phyloP scores from a whole-genome alignment of 495 filamentous ascomycete genomes.

The Amniculicola lignicola region DNA sequence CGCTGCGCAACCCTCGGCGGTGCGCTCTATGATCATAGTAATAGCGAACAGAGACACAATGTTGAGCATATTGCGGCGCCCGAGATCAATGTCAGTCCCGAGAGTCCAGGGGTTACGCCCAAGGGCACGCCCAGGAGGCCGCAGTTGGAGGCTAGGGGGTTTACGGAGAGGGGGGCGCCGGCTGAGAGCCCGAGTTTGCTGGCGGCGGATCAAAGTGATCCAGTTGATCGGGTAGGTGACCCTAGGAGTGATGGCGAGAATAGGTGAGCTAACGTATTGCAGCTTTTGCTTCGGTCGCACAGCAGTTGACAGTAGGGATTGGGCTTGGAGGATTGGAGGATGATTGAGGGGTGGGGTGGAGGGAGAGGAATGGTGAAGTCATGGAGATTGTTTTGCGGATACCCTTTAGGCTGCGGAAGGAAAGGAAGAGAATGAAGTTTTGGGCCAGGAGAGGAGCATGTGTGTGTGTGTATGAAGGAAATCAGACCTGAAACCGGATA shows the following conservation, averaged over 20 bases:
- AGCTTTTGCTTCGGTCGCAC: constrained; percentile 36
- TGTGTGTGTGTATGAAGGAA: no score
- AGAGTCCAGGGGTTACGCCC: constrained; percentile 13
- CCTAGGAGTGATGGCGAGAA: neutral
- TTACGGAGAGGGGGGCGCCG: constrained; percentile 23
- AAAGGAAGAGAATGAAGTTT: no score
- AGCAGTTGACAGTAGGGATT: no score
- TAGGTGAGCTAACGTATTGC: neutral
- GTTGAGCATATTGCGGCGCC: constrained; percentile 22
- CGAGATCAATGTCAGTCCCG: constrained; percentile 14
- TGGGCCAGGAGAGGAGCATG: no score
- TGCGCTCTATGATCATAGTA: constrained; percentile 66
- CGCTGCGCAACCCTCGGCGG: constrained; percentile 82
- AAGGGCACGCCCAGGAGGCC: constrained; percentile 22
- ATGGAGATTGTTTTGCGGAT: no score
- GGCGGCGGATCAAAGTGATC: constrained; percentile 31
- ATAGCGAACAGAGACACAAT: constrained; percentile 31
- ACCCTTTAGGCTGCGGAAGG: no score
- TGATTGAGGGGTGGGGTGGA: no score
- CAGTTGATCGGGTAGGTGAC: constrained; percentile 30
- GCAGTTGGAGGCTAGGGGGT: constrained; percentile 28
- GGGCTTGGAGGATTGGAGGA: no score
- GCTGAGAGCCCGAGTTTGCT: constrained; percentile 31
- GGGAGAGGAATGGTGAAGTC: no score
- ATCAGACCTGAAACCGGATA: no score